These are phyloP conservation scores for Luzula sylvatica DNA, from an alignment of 176 grass and related monocot species.

Conservation along the genomic window DNA sequence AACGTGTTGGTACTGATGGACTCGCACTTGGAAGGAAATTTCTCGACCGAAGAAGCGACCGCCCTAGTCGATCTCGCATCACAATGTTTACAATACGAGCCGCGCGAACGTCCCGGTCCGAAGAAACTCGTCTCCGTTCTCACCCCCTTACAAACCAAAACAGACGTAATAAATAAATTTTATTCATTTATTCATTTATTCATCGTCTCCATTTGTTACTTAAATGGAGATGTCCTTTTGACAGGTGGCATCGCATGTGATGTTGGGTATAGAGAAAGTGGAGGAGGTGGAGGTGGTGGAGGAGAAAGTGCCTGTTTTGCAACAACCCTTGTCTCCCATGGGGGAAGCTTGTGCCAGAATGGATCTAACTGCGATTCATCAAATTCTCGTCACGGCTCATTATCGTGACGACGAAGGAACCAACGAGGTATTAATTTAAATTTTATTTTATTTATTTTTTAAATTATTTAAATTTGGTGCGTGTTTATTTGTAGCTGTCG, in stretches of 20 bases:
- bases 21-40: slow-evolving; percentile 96
- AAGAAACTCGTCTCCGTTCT: slow-evolving; percentile 63
- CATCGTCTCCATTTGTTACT: too few species aligned
- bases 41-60: slow-evolving; percentile 77
- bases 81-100: slow-evolving; percentile 83
- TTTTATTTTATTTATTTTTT: too few species aligned
- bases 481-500: slow-evolving; percentile 73
- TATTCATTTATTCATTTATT: too few species aligned
- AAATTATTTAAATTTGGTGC: slow-evolving; percentile 6
- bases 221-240: slow-evolving; percentile 8
- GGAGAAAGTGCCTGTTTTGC: slow-evolving; percentile 29
- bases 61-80: slow-evolving; percentile 71
- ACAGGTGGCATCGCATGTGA: slow-evolving; percentile 72
- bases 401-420: slow-evolving; percentile 90
- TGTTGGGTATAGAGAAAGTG: slow-evolving; percentile 68
- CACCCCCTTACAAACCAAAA: slow-evolving; percentile 68
- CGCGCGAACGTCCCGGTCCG: slow-evolving; percentile 77
- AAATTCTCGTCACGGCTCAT: slow-evolving; percentile 68
- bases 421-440: slow-evolving; percentile 91
- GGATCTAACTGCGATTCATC: slow-evolving; percentile 89
- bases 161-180: slow-evolving; percentile 47
- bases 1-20: slow-evolving; percentile 68
- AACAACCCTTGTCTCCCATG: slow-evolving; percentile 61
- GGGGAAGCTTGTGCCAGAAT: slow-evolving; percentile 90
- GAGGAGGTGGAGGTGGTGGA: slow-evolving; percentile 59